Conservation (phyloP, 2,329 filamentous ascomycete genomes). For the Aspergillus brasiliensis region DNA sequence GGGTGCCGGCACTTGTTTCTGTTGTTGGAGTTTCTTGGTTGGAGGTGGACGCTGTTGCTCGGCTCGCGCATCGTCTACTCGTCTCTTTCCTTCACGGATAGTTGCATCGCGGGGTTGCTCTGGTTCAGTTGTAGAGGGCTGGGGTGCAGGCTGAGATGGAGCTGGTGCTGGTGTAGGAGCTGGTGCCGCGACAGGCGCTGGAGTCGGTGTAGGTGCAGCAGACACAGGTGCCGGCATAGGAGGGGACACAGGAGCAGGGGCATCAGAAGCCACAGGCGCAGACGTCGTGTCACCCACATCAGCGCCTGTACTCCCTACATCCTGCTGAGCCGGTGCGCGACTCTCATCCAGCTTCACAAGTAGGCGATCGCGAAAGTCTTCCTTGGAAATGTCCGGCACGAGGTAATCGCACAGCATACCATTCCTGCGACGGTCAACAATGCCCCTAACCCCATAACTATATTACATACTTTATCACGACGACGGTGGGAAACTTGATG, state of each 20-base stretch:
- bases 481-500: slow-evolving; percentile 73
- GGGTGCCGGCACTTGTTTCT: slow-evolving; percentile 40
- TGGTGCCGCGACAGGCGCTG: not conserved
- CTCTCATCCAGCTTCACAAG: slow-evolving; percentile 43
- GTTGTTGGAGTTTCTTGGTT: slow-evolving; percentile 58
- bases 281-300: slow-evolving; percentile 6
- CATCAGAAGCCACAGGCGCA: slow-evolving; percentile 3
- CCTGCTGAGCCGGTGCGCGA: not conserved
- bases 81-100: slow-evolving; percentile 2
- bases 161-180: not conserved
- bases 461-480: slow-evolving; percentile 70
- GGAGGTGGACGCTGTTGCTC: slow-evolving; percentile 41
- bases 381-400: slow-evolving; percentile 62
- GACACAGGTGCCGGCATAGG: slow-evolving; percentile 2
- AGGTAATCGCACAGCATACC: slow-evolving; percentile 78
- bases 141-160: not conserved
- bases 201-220: not conserved
- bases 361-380: slow-evolving; percentile 66
- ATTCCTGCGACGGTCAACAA: slow-evolving; percentile 54
- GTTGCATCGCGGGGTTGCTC: not conserved
- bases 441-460: not conserved
- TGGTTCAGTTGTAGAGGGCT: not conserved
- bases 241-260: not conserved
- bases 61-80: not conserved
- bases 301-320: slow-evolving; percentile 8